Evolutionary conservation across 2,329 filamentous ascomycete genomes (phyloP).

Genomic region (Tothia fuscella): DNA sequence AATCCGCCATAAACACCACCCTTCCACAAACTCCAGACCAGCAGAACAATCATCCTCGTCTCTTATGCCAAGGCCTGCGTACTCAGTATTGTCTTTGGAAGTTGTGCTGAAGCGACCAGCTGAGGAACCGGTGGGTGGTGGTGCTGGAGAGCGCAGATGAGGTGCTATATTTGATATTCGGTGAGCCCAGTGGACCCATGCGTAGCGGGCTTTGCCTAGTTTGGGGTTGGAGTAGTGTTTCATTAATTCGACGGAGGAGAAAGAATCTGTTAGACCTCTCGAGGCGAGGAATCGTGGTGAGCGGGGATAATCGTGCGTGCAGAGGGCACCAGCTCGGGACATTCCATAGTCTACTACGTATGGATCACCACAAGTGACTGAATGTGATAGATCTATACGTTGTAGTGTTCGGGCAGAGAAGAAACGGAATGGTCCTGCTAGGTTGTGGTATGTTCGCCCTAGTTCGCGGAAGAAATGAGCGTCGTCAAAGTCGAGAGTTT

Average conservation of each 20-base stretch:
- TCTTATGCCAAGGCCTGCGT: neutral
- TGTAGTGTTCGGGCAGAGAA: slow-evolving; percentile 22
- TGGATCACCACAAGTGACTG: neutral
- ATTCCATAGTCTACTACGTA: neutral
- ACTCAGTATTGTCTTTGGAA: neutral
- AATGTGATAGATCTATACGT: slow-evolving; percentile 17
- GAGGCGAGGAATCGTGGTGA: slow-evolving; percentile 19
- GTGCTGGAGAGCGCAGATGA: neutral
- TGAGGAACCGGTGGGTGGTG: neutral
- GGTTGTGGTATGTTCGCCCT: slow-evolving; percentile 16
- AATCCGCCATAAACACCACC: slow-evolving; percentile 22
- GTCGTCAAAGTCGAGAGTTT: slow-evolving; percentile 22
- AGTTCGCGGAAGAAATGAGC: slow-evolving; percentile 21
- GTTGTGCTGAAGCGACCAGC: neutral
- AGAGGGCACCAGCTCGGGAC: neutral
- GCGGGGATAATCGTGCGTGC: neutral
- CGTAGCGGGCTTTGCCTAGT: slow-evolving; percentile 25
- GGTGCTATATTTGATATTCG: slow-evolving; percentile 18
- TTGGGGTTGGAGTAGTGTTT: slow-evolving; percentile 22
- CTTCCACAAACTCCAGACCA: slow-evolving; percentile 25
- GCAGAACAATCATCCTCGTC: slow-evolving; percentile 11
- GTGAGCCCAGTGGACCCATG: slow-evolving; percentile 33
- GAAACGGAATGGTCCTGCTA: slow-evolving; percentile 18
- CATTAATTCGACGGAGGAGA: slow-evolving; percentile 29
- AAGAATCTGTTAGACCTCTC: slow-evolving; percentile 21